Evolutionary conservation across 1,284 basidiomycete genomes (phyloP), one percentile per base, ranked within the genome.

Genomic region (Ustilago tritici): DNA sequence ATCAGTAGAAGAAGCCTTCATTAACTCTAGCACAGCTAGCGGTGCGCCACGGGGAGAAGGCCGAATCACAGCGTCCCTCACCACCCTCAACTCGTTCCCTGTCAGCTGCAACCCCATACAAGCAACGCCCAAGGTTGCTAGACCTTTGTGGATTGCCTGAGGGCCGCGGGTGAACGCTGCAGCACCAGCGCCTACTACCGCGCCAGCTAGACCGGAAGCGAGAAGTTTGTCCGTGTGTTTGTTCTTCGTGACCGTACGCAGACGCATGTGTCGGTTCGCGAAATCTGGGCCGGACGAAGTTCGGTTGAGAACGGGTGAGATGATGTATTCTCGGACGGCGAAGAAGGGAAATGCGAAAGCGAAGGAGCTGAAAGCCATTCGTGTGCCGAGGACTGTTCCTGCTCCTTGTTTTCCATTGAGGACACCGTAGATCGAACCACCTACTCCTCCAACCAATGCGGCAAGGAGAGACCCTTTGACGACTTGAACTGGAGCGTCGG

Each of bases 321-420:
- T 9, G 5, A 70, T 55, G 50, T 78, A 78, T 54, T 78, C 76
- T 12, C 76, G 55, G 1, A 78, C 65, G 4, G 76, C 76, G 36
- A 78, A 78, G 65, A 78, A 78, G 6, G 76, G 76, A 54, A 78
- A 78, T 0, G 61, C 72, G 53, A 78, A 72, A 1, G 69, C 72
- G 38, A 78, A 78, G 1, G 65, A 59, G 58, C 56, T 68, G 54
- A 78, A 64, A 1, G 63, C 72, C 68, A 70, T 78, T 7, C 72
- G 34, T 15, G 60, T 65, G 14, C 65, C 76, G 3, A 76, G 40
- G 2, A 78, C 62, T 2, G 69, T 75, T 1, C 69, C 72, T 28
- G 69, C 76, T 4, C 76, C 76, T 41, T 68, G 73, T 36, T 65
- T 56, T 0, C 76, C 72, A n/a, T 49, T 52, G 4, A 76, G 62